Evolutionary conservation across 2,329 filamentous ascomycete genomes (phyloP).

Genomic region (Aspergillus sp.): DNA sequence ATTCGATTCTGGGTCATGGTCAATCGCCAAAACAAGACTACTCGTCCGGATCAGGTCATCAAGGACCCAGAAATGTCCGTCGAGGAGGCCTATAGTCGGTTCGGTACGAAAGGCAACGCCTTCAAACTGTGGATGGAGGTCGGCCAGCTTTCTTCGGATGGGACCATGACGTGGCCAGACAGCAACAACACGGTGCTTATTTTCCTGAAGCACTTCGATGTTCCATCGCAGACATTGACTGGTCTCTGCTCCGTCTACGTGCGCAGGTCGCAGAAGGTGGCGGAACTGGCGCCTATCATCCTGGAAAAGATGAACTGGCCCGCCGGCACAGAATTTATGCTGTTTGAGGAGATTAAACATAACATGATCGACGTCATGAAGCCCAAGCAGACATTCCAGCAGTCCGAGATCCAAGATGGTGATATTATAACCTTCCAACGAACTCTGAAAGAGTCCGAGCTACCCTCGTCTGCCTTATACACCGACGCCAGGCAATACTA

Average conservation of each 20-base stretch:
- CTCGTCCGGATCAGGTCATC: slow-evolving; percentile 84
- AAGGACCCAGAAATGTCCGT: slow-evolving; percentile 73
- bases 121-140: slow-evolving; percentile 88
- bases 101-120: slow-evolving; percentile 64
- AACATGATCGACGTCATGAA: slow-evolving; percentile 97
- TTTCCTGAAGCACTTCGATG: slow-evolving; percentile 90
- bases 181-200: slow-evolving; percentile 67
- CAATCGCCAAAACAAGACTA: slow-evolving; percentile 95
- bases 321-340: slow-evolving; percentile 66
- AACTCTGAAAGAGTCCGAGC: slow-evolving; percentile 46
- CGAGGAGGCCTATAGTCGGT: slow-evolving; percentile 70
- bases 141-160: slow-evolving; percentile 67
- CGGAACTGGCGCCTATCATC: slow-evolving; percentile 77
- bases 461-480: slow-evolving; percentile 49
- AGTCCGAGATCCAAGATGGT: slow-evolving; percentile 93
- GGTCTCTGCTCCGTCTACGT: slow-evolving; percentile 86
- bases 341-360: slow-evolving; percentile 98
- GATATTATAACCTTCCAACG: slow-evolving; percentile 96
- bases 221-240: slow-evolving; percentile 68
- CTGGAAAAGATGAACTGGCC: slow-evolving; percentile 83
- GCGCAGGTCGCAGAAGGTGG: slow-evolving; percentile 80
- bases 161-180: slow-evolving; percentile 67
- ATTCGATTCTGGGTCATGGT: slow-evolving; percentile 96
- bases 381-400: slow-evolving; percentile 80
- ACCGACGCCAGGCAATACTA: slow-evolving; percentile 81